A percentile compares a stretch with the other conserved stretches of the same genome.
phyloP scores from a whole-genome alignment of 192 early-diverging fungal genomes.

The Linderina pennispora region DNA sequence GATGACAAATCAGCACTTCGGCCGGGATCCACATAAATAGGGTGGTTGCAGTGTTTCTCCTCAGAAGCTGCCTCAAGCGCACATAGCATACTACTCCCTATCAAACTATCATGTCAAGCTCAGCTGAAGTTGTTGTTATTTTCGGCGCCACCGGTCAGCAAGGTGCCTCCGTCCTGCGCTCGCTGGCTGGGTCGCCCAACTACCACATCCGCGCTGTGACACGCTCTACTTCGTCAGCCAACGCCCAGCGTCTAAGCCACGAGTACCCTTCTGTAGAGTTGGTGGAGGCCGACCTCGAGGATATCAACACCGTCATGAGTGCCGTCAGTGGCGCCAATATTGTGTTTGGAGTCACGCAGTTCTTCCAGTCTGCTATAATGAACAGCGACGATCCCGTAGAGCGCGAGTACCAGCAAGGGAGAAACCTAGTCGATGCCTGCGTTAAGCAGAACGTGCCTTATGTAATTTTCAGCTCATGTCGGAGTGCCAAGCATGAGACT shows the following conservation, averaged over 20 bases:
- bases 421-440: slow-evolving; percentile 11
- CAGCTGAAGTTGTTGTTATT: slow-evolving; percentile 13
- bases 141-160: slow-evolving; percentile 25
- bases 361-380: not conserved
- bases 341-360: slow-evolving; percentile 24
- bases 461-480: slow-evolving; percentile 15
- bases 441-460: slow-evolving; percentile 1
- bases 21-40: too few species aligned
- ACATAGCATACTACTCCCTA: too few species aligned
- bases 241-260: slow-evolving; percentile 1
- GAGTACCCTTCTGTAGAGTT: slow-evolving; percentile 9
- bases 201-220: slow-evolving; percentile 15
- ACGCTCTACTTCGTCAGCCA: slow-evolving; percentile 1
- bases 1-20: too few species aligned
- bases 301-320: not conserved
- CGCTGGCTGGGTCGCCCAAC: slow-evolving; percentile 1
- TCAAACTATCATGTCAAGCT: too few species aligned
- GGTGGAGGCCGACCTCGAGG: slow-evolving; percentile 10
- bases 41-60: too few species aligned
- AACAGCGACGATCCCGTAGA: not conserved
- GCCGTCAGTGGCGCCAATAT: slow-evolving; percentile 7
- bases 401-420: slow-evolving; percentile 9
- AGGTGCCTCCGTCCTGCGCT: slow-evolving; percentile 15
- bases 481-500: slow-evolving; percentile 6
- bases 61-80: too few species aligned